Evolutionary conservation across 495 filamentous ascomycete genomes (phyloP), one percentile per base, ranked within the genome.

Genomic region (Penicillium subrubescens): DNA sequence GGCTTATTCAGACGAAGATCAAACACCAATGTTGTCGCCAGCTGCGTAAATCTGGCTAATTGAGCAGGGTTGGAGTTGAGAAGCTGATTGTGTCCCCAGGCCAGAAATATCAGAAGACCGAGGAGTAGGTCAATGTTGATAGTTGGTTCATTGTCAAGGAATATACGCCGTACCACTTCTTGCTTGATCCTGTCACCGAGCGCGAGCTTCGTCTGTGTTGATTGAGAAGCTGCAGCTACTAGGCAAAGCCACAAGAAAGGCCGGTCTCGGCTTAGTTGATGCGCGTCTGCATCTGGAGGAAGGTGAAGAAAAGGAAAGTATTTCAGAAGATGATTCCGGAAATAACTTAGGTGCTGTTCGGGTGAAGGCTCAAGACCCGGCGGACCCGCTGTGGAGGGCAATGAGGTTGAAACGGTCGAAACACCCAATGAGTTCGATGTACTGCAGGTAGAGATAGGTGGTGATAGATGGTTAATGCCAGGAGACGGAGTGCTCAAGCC

Each of bases 1-100:
- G 73, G 67, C 56, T 80, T 82, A 70, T 86, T 82, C 14, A 88
- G 73, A 25, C 79, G 74, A 19, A 85, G 75, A 60, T 85, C 84
- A 19, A 74, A 79, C 0, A 84, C 74, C 34, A 88, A 35, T 0
- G 83, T 78, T 21, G 79, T 73, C 5, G 83, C 82, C 21, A 87
- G 72, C 44, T 80, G 77, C 2, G 76, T 75, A n/a, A 81, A 67
- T 17, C 83, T 73, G 8, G 75, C 73, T 41, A 84, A 65, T 29
- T 37, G 52, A 8, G 59, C 63, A 5, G 67, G 10, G n/a, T 25
- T 51, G 5, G 50, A 31, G 12, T 65, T 39, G 15, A 70, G 52
- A 2, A 66, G 31, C 11, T 73, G 67, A 11, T 73, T 65, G 35
- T 71, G 59, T 12, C 67, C 62, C 79, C 81, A 82, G 11, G 69